Evolutionary conservation across 805 yeast species (phyloP).

Genomic region (Priceomyces melissophilus): DNA sequence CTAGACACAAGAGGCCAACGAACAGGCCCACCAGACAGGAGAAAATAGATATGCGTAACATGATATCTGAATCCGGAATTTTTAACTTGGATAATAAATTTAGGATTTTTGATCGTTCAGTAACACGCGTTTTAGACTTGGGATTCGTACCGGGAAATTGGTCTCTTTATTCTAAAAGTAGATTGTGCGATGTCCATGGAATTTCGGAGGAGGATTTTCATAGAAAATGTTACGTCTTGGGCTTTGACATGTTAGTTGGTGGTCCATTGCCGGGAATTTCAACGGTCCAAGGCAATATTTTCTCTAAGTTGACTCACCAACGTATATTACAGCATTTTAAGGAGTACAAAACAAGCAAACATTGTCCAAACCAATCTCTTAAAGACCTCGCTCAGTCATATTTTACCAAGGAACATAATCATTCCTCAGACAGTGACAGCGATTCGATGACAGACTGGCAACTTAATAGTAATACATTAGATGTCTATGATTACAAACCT

Average conservation of each 20-base stretch:
- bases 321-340: constrained; percentile 23
- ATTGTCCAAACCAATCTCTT: background rate
- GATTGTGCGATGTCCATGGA: constrained; percentile 25
- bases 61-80: constrained; percentile 22
- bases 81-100: constrained; percentile 26
- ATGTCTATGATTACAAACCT: constrained; percentile 21
- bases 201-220: constrained; percentile 24
- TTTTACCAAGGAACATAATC: constrained; percentile 24
- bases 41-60: constrained; percentile 20
- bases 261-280: constrained; percentile 79
- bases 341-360: constrained; percentile 11
- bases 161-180: constrained; percentile 27
- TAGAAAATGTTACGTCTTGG: constrained; percentile 32
- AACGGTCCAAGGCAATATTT: constrained; percentile 84
- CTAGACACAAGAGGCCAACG: background rate
- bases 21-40: constrained; percentile 20
- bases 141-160: constrained; percentile 44
- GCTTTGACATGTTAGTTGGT: constrained; percentile 62
- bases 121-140: constrained; percentile 33
- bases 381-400: constrained; percentile 18
- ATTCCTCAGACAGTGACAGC: constrained; percentile 6
- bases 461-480: background rate
- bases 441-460: background rate
- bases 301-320: constrained; percentile 44
- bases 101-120: constrained; percentile 21